Conservation (phyloP, 2,329 filamentous ascomycete genomes). For the Neoscytalidium dimidiatum region DNA sequence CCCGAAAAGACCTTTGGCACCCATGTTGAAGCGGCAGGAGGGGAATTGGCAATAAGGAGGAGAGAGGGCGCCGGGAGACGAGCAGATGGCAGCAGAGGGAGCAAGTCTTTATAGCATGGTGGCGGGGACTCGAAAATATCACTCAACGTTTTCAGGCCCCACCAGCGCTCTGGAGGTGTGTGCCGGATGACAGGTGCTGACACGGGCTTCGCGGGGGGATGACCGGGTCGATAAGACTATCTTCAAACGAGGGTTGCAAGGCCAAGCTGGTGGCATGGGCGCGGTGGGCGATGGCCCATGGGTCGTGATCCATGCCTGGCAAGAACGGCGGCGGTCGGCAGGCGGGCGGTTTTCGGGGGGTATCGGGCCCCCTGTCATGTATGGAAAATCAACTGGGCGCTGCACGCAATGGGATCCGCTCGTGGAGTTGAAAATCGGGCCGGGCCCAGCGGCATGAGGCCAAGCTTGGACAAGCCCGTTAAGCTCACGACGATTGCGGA, state of each 20-base stretch:
- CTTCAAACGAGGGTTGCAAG: neutral
- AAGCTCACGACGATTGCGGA: constrained; percentile 13
- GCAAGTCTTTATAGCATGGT: constrained; percentile 7
- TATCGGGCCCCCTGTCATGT: neutral
- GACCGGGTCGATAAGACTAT: constrained; percentile 8
- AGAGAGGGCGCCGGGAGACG: neutral
- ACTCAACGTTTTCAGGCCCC: neutral
- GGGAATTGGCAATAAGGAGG: neutral
- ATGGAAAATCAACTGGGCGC: constrained; percentile 7
- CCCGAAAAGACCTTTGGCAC: constrained; percentile 32
- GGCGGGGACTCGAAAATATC: neutral
- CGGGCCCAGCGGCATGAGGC: neutral
- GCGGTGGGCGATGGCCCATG: neutral
- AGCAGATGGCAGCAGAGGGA: neutral
- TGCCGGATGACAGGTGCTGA: neutral
- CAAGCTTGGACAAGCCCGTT: constrained; percentile 12
- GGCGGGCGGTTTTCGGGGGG: neutral
- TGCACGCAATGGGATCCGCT: constrained; percentile 17
- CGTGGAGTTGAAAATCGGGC: constrained; percentile 11
- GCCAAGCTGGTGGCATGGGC: neutral
- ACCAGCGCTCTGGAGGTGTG: constrained; percentile 2
- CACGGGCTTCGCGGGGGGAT: constrained; percentile 10
- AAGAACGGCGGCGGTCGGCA: neutral
- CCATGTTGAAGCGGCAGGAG: constrained; percentile 51
- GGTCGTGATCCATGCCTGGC: too few relatives aligned